Percentiles rank a stretch among this genome's conserved stretches.
Conservation (phyloP, 371 early-diverging fungal species). For the Nosema granulosis region DNA sequence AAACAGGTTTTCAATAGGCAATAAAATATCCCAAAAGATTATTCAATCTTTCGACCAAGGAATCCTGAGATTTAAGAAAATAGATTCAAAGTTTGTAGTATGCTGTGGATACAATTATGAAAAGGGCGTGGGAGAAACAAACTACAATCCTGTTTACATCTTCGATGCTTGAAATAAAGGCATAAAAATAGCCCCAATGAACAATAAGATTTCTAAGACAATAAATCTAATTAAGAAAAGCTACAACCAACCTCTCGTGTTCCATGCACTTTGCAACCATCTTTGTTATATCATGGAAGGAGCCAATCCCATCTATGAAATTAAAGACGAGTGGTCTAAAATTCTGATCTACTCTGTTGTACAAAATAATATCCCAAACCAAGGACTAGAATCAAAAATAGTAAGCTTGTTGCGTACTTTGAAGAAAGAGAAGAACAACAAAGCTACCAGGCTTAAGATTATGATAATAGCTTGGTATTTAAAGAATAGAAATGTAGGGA, state of each 20-base stretch:
- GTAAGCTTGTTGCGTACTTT: conserved; percentile 32
- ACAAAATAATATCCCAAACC: conserved; percentile 35
- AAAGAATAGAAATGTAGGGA: conserved; percentile 28
- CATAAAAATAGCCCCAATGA: neutral
- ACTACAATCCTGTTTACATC: neutral
- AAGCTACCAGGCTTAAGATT: conserved; percentile 37
- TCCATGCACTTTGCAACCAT: conserved; percentile 42
- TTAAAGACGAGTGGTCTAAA: conserved; percentile 53
- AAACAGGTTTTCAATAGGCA: conserved; percentile 20
- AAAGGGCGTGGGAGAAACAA: neutral
- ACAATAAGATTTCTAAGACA: conserved; percentile 31
- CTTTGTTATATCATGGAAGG: conserved; percentile 17
- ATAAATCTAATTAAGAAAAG: conserved; percentile 50
- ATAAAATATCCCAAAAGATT: neutral
- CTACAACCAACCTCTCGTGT: conserved; percentile 58
- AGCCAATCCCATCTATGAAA: conserved; percentile 28
- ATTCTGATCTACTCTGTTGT: conserved; percentile 31
- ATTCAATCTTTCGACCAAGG: neutral
- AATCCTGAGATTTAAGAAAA: neutral
- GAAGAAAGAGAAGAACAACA: conserved; percentile 12
- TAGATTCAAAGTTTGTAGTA: neutral
- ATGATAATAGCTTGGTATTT: conserved; percentile 53
- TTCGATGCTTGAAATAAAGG: too few species aligned
- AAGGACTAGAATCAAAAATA: conserved; percentile 56
- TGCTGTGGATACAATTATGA: conserved; percentile 19